These are phyloP conservation scores for Calonectria leucothoes DNA, from an alignment of 2,329 filamentous ascomycete species.

Conservation along the genomic window DNA sequence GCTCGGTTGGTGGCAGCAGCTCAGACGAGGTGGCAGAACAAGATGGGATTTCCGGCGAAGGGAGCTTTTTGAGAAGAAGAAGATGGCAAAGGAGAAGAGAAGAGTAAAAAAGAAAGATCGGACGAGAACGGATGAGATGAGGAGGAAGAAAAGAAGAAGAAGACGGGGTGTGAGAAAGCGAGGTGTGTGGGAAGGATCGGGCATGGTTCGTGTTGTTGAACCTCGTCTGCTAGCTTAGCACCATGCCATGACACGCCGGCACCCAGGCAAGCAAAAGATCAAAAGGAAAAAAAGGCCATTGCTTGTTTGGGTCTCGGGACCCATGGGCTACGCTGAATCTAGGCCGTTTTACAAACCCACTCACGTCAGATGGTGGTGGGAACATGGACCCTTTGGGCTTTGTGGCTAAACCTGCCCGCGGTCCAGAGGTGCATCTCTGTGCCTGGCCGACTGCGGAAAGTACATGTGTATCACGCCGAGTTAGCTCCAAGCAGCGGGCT, in stretches of 20 bases:
- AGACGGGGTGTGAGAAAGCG: background rate
- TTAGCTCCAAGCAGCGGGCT: background rate
- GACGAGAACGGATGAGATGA: background rate
- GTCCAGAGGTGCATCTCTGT: constrained; percentile 4
- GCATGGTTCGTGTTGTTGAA: constrained; percentile 30
- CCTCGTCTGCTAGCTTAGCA: constrained; percentile 16
- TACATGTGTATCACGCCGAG: constrained; percentile 9
- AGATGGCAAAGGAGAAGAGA: constrained; percentile 8
- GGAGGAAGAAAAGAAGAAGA: constrained; percentile 3
- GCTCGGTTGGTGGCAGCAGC: background rate
- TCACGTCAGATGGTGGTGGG: constrained; percentile 1
- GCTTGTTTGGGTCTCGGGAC: background rate
- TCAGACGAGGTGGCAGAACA: background rate
- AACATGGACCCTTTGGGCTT: constrained; percentile 12
- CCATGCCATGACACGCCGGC: constrained; percentile 12
- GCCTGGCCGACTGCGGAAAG: constrained; percentile 11
- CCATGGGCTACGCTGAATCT: constrained; percentile 6
- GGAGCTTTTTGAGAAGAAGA: background rate
- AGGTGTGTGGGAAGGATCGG: constrained; percentile 27
- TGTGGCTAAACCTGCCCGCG: constrained; percentile 6
- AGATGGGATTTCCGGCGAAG: background rate
- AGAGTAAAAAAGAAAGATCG: constrained; percentile 11
- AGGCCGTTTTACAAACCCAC: constrained; percentile 25
- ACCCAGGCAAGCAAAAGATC: constrained; percentile 5
- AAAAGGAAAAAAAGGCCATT: constrained; percentile 18